Percentiles rank a stretch among this genome's conserved stretches.
Conservation (phyloP, 805 yeast species). For the Metschnikowia cerradonensis region DNA sequence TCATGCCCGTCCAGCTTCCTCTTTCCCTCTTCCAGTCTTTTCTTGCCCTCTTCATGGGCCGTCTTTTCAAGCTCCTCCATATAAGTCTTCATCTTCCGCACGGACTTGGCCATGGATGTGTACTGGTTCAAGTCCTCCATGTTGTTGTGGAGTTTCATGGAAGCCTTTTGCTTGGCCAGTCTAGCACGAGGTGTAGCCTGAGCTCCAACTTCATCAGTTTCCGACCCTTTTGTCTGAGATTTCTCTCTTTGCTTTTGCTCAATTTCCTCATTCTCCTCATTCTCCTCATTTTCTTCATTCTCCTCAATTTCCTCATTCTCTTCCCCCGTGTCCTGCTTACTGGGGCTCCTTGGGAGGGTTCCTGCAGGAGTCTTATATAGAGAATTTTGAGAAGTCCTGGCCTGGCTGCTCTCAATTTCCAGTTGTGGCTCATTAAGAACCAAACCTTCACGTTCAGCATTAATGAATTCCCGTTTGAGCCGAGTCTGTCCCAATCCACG, state of each 20-base stretch:
- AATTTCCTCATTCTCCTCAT: neutral
- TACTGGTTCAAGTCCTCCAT: conserved; percentile 66
- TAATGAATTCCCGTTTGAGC: neutral
- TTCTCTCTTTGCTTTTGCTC: neutral
- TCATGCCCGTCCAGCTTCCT: neutral
- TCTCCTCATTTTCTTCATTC: neutral
- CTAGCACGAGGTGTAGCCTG: conserved; percentile 25
- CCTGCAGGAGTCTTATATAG: neutral
- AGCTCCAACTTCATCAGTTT: neutral
- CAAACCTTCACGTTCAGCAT: neutral
- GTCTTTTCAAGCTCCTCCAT: conserved; percentile 32
- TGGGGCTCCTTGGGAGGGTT: conserved; percentile 2
- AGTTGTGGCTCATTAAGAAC: neutral
- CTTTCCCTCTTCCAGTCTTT: conserved; percentile 1
- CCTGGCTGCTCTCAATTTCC: neutral
- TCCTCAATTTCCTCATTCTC: neutral
- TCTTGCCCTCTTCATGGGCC: conserved; percentile 2
- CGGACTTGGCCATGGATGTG: conserved; percentile 47
- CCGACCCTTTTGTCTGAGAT: neutral
- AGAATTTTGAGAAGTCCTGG: neutral
- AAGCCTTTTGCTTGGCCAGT: conserved; percentile 66
- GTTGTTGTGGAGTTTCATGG: conserved; percentile 58
- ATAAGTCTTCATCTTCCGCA: conserved; percentile 34
- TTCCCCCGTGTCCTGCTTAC: neutral
- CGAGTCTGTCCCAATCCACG: neutral